Conservation (phyloP, 2,329 filamentous ascomycete genomes). For the Phialophora chinensis region DNA sequence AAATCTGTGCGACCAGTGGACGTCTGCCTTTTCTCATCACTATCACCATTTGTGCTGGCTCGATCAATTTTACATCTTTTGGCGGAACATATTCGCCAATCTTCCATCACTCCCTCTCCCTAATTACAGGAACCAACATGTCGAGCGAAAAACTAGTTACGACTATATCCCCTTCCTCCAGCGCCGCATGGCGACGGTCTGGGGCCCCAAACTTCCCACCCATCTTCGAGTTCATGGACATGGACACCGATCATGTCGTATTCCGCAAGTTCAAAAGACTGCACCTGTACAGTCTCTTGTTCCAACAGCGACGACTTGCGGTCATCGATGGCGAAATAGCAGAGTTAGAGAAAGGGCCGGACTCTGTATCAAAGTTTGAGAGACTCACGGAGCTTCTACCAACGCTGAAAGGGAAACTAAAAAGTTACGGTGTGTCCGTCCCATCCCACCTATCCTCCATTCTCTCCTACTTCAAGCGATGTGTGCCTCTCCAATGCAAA, state of each 20-base stretch:
- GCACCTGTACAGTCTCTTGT: slow-evolving; percentile 3
- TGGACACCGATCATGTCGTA: slow-evolving; percentile 3
- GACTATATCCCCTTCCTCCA: not conserved
- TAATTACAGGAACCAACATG: not conserved
- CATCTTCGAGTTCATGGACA: not conserved
- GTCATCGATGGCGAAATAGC: not conserved
- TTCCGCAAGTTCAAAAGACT: slow-evolving; percentile 5
- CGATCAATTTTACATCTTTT: not conserved
- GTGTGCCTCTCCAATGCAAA: not conserved
- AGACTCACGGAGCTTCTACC: not conserved
- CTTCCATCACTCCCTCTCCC: not conserved
- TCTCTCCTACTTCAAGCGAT: not conserved
- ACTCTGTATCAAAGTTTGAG: not conserved
- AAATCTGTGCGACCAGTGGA: not conserved
- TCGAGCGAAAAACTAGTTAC: not conserved
- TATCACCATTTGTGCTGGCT: not conserved
- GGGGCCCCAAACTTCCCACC: not conserved
- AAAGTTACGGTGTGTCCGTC: not conserved
- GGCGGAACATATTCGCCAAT: not conserved
- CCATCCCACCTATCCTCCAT: not conserved
- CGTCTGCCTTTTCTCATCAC: not conserved
- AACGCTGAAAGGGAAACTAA: not conserved
- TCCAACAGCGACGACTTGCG: slow-evolving; percentile 1
- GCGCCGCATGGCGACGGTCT: not conserved
- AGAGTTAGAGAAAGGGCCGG: not conserved